Evolutionary conservation across 2,329 filamentous ascomycete species (phyloP), one percentile per base, ranked within the genome.

Genomic region (Aspergillus intermedius): DNA sequence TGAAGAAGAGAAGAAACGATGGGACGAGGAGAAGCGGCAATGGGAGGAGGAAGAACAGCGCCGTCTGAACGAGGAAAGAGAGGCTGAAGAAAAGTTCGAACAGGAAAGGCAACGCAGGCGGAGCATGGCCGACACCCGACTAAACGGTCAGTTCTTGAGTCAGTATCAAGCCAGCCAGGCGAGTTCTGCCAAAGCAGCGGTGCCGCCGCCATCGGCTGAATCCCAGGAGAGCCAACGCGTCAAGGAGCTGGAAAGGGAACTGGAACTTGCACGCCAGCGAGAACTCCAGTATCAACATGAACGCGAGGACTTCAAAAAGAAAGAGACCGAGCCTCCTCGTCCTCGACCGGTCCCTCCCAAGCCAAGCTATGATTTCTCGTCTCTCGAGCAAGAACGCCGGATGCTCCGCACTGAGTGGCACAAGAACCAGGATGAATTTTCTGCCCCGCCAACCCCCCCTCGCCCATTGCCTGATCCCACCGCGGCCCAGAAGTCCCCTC

Each of bases 121-220:
- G 52, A 76, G 74, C 21, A 74, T 73, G 53, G 84, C 80, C 60
- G 84, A 90, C 58, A 76, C 78, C 34, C 81, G 84, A 53, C 75
- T 95, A 19, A 85, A 84, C 51, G 90, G 90, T 2, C 90, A 95
- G 63, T 91, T 85, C 59, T 77, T 95, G 45, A 91, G 87, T 62
- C 87, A 95, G 63, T 95, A 95, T 64, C 86, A 88, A 65, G 82
- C 84, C 17, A 84, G 88, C 56, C 82, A 87, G 63, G 67, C 75
- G 52, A 61, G 67, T 47, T 56, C 60, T 15, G 13, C 62, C 58
- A 60, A 58, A 64, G 69, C 50, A 62, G 62, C 60, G 54, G 69
- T 22, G 62, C 17, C 68, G 75, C 25, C 17, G 10, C 6, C 17
- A 21, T 19, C 15, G 7, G 37, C 15, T 47, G 78, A 70, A 51